Evolutionary conservation across 2,329 filamentous ascomycete genomes (phyloP).

Genomic region (Penicillium sp.): DNA sequence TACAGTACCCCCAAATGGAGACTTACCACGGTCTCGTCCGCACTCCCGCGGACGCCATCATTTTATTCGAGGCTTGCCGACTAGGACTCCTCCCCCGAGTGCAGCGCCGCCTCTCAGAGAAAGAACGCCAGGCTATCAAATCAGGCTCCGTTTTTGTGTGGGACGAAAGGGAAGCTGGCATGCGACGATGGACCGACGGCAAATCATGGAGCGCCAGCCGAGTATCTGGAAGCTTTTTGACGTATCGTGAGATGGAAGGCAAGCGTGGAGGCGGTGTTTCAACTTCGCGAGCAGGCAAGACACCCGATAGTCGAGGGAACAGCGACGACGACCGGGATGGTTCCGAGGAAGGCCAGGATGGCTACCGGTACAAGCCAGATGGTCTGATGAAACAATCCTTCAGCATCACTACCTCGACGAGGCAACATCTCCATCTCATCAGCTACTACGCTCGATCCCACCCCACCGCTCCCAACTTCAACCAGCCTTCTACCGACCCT

Average conservation of each 20-base stretch:
- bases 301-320: constrained; percentile 73
- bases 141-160: constrained; percentile 99
- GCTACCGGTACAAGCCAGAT: constrained; percentile 91
- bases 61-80: constrained; percentile 95
- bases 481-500: constrained; percentile 78
- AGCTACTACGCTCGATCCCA: constrained; percentile 89
- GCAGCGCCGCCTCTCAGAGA: constrained; percentile 88
- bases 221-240: constrained; percentile 94
- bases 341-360: constrained; percentile 71
- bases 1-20: constrained; percentile 62
- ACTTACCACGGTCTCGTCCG: constrained; percentile 94
- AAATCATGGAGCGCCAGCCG: constrained; percentile 99
- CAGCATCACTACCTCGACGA: constrained; percentile 88
- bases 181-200: constrained; percentile 97
- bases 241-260: constrained; percentile 98
- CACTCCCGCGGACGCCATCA: constrained; percentile 94
- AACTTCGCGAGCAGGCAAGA: constrained; percentile 65
- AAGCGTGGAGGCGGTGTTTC: constrained; percentile 66
- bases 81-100: constrained; percentile 86
- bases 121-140: constrained; percentile 92
- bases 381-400: constrained; percentile 99
- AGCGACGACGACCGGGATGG: constrained; percentile 78
- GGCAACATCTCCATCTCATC: constrained; percentile 93
- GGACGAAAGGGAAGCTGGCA: constrained; percentile 97
- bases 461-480: constrained; percentile 66